These are phyloP conservation scores for Colletotrichum gloeosporioides DNA, from an alignment of 2,329 filamentous ascomycete genomes.

Conservation along the genomic window DNA sequence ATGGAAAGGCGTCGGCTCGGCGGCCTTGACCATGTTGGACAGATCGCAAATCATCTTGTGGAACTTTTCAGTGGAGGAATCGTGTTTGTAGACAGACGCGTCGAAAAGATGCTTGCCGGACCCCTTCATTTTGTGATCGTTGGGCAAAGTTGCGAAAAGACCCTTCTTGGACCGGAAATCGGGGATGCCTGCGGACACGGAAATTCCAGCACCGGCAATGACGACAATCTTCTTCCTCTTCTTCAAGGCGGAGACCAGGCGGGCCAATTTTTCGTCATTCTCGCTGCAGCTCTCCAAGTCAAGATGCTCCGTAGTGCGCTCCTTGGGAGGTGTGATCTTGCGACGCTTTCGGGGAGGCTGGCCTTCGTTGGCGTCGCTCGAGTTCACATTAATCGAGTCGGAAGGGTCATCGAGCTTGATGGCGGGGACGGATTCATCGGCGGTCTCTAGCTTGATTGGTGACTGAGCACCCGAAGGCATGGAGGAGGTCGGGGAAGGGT, in stretches of 20 bases:
- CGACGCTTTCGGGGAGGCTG: constrained; percentile 78
- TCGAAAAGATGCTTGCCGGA: constrained; percentile 97
- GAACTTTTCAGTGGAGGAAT: constrained; percentile 86
- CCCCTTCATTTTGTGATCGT: constrained; percentile 87
- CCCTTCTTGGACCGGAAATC: constrained; percentile 94
- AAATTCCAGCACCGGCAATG: constrained; percentile 95
- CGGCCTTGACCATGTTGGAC: constrained; percentile 77
- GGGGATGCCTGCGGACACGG: constrained; percentile 93
- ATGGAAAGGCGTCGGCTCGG: constrained; percentile 88
- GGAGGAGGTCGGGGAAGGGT: constrained; percentile 54
- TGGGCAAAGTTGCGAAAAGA: constrained; percentile 84
- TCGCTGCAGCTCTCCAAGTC: constrained; percentile 64
- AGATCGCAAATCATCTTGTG: constrained; percentile 95
- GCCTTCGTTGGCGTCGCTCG: constrained; percentile 66
- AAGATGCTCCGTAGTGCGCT: constrained; percentile 82
- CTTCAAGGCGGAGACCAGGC: constrained; percentile 75
- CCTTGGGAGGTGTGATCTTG: constrained; percentile 62
- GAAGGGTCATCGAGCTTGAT: constrained; percentile 31
- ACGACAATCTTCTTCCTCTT: constrained; percentile 97
- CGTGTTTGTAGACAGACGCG: constrained; percentile 95
- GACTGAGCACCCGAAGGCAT: constrained; percentile 56
- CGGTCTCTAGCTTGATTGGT: constrained; percentile 50
- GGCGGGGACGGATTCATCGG: constrained; percentile 30
- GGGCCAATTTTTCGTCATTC: constrained; percentile 64
- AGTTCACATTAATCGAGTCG: constrained; percentile 23